A percentile compares a stretch with the other conserved stretches of the same genome.
These are phyloP conservation scores for Graphiopsis chlorocephala DNA, from an alignment of 2,329 filamentous ascomycete genomes.

Conservation along the genomic window DNA sequence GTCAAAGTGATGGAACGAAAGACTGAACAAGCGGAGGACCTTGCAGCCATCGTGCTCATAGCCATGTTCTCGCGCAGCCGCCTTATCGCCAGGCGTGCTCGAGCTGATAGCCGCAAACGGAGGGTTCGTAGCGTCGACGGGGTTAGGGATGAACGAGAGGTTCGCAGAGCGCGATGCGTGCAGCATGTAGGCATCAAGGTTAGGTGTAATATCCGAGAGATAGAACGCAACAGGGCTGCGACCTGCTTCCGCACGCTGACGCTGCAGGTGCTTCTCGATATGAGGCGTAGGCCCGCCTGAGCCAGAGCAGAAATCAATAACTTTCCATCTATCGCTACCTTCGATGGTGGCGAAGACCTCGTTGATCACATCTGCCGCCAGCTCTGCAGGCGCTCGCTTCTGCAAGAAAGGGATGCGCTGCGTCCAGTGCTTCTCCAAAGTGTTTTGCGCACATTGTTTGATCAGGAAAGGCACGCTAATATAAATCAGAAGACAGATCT, in stretches of 20 bases:
- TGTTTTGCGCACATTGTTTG: conserved; percentile 62
- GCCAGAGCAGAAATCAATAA: conserved; percentile 75
- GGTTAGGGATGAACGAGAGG: conserved; percentile 57
- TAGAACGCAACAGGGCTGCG: conserved; percentile 36
- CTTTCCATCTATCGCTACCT: conserved; percentile 47
- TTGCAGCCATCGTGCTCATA: conserved; percentile 25
- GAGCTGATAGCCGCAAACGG: conserved; percentile 41
- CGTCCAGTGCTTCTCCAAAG: conserved; percentile 63
- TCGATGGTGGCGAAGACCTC: conserved; percentile 29
- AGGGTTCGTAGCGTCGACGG: conserved; percentile 64
- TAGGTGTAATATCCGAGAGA: conserved; percentile 41
- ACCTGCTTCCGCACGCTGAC: conserved; percentile 20
- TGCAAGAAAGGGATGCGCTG: conserved; percentile 59
- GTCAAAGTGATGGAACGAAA: conserved; percentile 75
- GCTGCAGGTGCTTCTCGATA: conserved; percentile 37
- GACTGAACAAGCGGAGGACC: conserved; percentile 68
- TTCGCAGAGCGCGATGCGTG: conserved; percentile 38
- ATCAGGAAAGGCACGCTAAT: conserved; percentile 65
- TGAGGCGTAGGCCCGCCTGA: conserved; percentile 56
- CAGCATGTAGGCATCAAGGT: conserved; percentile 38
- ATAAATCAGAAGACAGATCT: conserved; percentile 21
- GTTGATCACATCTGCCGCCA: conserved; percentile 59
- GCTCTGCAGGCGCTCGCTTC: conserved; percentile 54
- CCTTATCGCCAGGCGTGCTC: conserved; percentile 41
- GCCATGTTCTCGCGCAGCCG: conserved; percentile 18